These are phyloP conservation scores for Kandelia obovata DNA, from an alignment of 345 rosid species.

Conservation along the genomic window DNA sequence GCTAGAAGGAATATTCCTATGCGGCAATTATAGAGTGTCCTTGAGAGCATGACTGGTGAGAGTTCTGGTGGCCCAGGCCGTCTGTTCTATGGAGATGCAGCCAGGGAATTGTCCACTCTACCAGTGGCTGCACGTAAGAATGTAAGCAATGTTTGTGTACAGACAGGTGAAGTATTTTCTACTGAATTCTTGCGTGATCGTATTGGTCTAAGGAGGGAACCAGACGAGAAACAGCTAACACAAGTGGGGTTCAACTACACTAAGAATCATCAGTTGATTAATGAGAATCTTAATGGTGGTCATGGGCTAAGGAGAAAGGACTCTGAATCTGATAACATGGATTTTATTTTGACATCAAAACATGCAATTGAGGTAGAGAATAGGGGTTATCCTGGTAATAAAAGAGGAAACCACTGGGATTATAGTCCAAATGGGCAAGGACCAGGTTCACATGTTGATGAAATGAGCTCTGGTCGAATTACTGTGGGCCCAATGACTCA, in stretches of 20 bases:
- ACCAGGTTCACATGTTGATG: constrained; percentile 20
- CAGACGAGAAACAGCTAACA: constrained; percentile 18
- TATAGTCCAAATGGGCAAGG: constrained; percentile 23
- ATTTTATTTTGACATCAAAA: constrained; percentile 29
- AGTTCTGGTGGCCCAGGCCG: constrained; percentile 40
- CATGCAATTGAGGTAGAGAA: constrained; percentile 26
- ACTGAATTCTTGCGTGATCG: constrained; percentile 54
- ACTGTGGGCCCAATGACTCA: constrained; percentile 12
- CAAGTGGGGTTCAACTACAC: constrained; percentile 19
- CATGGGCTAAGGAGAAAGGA: constrained; percentile 40
- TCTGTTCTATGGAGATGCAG: constrained; percentile 28
- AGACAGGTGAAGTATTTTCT: constrained; percentile 88
- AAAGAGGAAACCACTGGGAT: constrained; percentile 28
- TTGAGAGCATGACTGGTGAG: constrained; percentile 47
- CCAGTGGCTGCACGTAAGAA: constrained; percentile 18
- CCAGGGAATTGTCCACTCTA: constrained; percentile 6
- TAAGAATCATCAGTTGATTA: constrained; percentile 31
- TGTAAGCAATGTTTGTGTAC: constrained; percentile 42
- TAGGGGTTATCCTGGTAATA: constrained; percentile 20
- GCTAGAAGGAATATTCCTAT: neutral
- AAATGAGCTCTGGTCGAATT: constrained; percentile 16
- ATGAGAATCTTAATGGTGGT: constrained; percentile 38
- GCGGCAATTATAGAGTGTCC: constrained; percentile 3
- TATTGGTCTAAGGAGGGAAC: constrained; percentile 35
- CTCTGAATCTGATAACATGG: constrained; percentile 35